Conservation (phyloP, 2,329 filamentous ascomycete genomes). For the Gaeumannomyces sp. region DNA sequence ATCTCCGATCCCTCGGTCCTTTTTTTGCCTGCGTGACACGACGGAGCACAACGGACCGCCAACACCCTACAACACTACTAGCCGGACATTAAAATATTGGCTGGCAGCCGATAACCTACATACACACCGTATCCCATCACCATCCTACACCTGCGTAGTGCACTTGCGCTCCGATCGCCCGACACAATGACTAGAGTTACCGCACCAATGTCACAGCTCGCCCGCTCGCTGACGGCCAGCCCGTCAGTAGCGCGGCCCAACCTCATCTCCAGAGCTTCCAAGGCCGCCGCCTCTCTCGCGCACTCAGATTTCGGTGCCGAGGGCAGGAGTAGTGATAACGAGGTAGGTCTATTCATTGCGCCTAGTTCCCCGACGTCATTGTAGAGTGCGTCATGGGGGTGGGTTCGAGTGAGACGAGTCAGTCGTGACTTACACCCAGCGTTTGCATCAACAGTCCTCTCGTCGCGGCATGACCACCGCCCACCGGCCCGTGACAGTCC, state of each 20-base stretch:
- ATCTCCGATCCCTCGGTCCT: too few relatives aligned
- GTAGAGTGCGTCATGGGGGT: not conserved
- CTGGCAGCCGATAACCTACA: not conserved
- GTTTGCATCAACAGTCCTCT: slow-evolving; percentile 19
- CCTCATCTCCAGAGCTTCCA: slow-evolving; percentile 29
- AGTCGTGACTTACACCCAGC: not conserved
- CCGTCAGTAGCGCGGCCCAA: slow-evolving; percentile 28
- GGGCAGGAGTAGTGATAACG: slow-evolving; percentile 27
- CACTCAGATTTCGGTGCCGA: slow-evolving; percentile 36
- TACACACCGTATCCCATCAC: not conserved
- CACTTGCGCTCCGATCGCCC: not conserved
- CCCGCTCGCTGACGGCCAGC: slow-evolving; percentile 39
- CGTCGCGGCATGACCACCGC: slow-evolving; percentile 38
- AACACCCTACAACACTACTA: not conserved
- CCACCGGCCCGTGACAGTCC: slow-evolving; percentile 38
- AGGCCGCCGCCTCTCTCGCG: slow-evolving; percentile 36
- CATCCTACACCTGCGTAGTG: not conserved
- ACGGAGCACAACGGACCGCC: not conserved
- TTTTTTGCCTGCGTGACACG: not conserved
- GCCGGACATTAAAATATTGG: not conserved
- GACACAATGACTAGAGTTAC: slow-evolving; percentile 42
- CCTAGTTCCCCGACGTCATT: not conserved
- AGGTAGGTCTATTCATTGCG: slow-evolving; percentile 30
- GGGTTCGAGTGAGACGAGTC: too few relatives aligned
- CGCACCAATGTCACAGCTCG: slow-evolving; percentile 41